A percentile compares a stretch with the other conserved stretches of the same genome.
Conservation (phyloP, 768 basidiomycete species). For the Psilocybe subaeruginosa region DNA sequence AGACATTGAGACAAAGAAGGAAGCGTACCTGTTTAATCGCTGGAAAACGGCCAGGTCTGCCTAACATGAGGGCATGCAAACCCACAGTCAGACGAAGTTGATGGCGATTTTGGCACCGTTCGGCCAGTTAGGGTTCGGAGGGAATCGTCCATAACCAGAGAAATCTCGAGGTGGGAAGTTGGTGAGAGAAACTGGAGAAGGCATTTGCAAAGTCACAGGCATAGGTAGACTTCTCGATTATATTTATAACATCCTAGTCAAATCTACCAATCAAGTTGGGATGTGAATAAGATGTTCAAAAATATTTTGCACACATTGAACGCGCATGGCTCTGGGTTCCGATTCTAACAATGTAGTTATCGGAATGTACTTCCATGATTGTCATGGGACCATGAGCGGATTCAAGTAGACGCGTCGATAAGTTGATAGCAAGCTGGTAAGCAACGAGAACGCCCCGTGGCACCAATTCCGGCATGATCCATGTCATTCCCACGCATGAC, state of each 20-base stretch:
- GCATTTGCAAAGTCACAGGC: not conserved
- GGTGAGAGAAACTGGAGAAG: constrained; percentile 4
- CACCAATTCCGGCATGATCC: no score
- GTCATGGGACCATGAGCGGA: not conserved
- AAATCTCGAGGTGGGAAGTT: constrained; percentile 20
- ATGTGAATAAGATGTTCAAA: not conserved
- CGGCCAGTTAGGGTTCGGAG: constrained; percentile 20
- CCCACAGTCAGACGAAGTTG: constrained; percentile 21
- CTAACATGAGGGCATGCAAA: constrained; percentile 17
- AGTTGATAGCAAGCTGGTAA: no score
- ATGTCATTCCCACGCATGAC: no score
- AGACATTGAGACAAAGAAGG: not conserved
- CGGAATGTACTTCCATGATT: not conserved
- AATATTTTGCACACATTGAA: not conserved
- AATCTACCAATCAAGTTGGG: not conserved
- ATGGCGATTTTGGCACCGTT: constrained; percentile 21
- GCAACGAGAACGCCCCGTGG: no score
- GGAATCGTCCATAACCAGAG: constrained; percentile 17
- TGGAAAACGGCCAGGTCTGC: constrained; percentile 16
- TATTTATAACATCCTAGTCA: no score
- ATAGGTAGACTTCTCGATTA: no score
- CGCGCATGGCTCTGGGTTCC: not conserved
- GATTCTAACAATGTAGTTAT: not conserved
- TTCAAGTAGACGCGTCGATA: not conserved
- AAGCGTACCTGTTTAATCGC: constrained; percentile 14